Base-by-base conservation (phyloP, 331 rosid species). In the Arachis monticola region DNA sequence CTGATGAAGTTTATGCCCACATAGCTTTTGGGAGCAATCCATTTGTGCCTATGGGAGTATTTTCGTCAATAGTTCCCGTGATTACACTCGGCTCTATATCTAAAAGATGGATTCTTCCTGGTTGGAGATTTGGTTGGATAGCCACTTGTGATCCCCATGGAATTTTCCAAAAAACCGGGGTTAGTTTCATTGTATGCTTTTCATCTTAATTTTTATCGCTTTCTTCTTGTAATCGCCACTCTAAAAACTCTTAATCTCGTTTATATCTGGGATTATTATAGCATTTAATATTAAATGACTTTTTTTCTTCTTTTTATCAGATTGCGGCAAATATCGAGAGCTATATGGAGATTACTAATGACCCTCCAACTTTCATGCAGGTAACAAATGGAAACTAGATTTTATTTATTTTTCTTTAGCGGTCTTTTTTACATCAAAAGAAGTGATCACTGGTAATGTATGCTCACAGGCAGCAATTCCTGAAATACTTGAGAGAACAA, bases 81-180 rank as follows among this genome's bases (percentile, higher is more conserved):
- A 52, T 92, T 3, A 90, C 92, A 53, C 83, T 90, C 12, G 93
- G 96, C 14, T 88, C 93, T 57, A 41, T 92, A 64, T 83, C 92
- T 27, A 92, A 90, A 83, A 83, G 86, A 76, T 92, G 97, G 96
- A 55, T 55, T 48, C 83, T 85, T 66, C 96, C 93, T 6, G 97
- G 92, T 59, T 92, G 93, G 97, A 83, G 91, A 69, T 27, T 85
- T 69, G 97, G 96, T 22, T 92, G 96, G 97, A 75, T 92, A 57
- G 85, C 81, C 56, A 79, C 82, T 45, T 80, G 83, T 46, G 97
- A 92, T 62, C 91, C 91, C 31, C 64, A 78, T 72, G 84, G 82
- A 58, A 73, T 83, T 50, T 80, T 90, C 30, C 51, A 75, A 6
- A 70, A 82, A 40, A 48, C 87, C 4, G 88, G 89, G 89, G 97